Conservation (phyloP, 495 filamentous ascomycete species). For the Xylaria cubensis region DNA sequence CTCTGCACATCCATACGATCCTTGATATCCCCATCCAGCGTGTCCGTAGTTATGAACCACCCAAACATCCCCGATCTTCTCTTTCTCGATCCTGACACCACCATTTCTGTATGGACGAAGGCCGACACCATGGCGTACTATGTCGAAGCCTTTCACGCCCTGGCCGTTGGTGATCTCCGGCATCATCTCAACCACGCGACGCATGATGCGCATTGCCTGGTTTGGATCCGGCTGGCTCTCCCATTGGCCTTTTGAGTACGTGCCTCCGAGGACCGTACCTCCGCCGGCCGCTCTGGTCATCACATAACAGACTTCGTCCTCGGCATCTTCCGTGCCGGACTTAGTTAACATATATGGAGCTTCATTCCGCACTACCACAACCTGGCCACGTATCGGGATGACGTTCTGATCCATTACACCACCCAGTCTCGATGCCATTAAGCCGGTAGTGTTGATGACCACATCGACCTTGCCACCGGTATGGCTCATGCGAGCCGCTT, state of each 20-base stretch:
- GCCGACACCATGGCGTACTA: slow-evolving; percentile 91
- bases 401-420: slow-evolving; percentile 82
- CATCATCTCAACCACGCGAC: slow-evolving; percentile 72
- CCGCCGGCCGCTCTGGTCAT: slow-evolving; percentile 87
- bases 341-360: slow-evolving; percentile 70
- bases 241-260: slow-evolving; percentile 83
- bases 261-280: slow-evolving; percentile 85
- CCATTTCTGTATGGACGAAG: slow-evolving; percentile 76
- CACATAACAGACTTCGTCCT: slow-evolving; percentile 82
- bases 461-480: slow-evolving; percentile 67
- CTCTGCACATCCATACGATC: slow-evolving; percentile 81
- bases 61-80: slow-evolving; percentile 70
- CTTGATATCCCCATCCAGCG: slow-evolving; percentile 91
- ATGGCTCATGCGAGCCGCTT: slow-evolving; percentile 71
- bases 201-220: slow-evolving; percentile 87
- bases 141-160: slow-evolving; percentile 77
- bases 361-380: slow-evolving; percentile 86
- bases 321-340: slow-evolving; percentile 81
- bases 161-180: slow-evolving; percentile 77
- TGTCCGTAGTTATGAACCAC: slow-evolving; percentile 98
- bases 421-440: slow-evolving; percentile 74
- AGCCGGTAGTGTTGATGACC: slow-evolving; percentile 86
- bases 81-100: slow-evolving; percentile 84
- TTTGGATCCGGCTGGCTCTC: slow-evolving; percentile 82
- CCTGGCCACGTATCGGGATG: slow-evolving; percentile 82